phyloP scores from a whole-genome alignment of 805 yeast genomes.

The Candida adriatica region DNA sequence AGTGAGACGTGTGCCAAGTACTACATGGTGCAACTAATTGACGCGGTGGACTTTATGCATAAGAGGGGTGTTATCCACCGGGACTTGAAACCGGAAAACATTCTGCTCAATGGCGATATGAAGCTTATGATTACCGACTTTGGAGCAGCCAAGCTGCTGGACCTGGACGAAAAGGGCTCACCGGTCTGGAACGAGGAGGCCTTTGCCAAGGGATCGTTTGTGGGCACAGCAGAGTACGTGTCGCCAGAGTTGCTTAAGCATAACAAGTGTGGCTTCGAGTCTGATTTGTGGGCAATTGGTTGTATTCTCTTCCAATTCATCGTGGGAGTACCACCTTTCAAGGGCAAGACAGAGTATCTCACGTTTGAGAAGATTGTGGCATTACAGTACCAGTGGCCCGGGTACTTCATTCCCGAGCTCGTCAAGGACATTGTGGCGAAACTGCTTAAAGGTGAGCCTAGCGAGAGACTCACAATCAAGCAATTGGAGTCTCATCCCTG shows the following conservation, averaged over 20 bases:
- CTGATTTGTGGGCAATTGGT: constrained; percentile 98
- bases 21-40: constrained; percentile 83
- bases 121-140: constrained; percentile 91
- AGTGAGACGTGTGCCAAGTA: constrained; percentile 71
- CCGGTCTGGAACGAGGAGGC: constrained; percentile 26
- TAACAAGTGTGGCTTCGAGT: constrained; percentile 77
- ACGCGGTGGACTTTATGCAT: constrained; percentile 85
- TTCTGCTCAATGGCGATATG: constrained; percentile 77
- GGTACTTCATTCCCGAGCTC: constrained; percentile 51
- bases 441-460: constrained; percentile 67
- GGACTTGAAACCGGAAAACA: constrained; percentile 92
- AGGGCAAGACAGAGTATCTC: constrained; percentile 73
- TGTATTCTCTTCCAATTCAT: constrained; percentile 93
- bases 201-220: constrained; percentile 56
- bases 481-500: constrained; percentile 64
- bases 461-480: constrained; percentile 49
- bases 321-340: constrained; percentile 85
- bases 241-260: constrained; percentile 86
- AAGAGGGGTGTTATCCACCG: constrained; percentile 86
- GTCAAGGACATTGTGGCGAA: constrained; percentile 62
- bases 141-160: constrained; percentile 89
- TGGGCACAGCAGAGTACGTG: constrained; percentile 96
- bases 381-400: constrained; percentile 65
- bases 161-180: constrained; percentile 14
- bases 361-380: constrained; percentile 81